Evolutionary conservation across 2,329 filamentous ascomycete species (phyloP).

Genomic region (Aspergillus sp.): DNA sequence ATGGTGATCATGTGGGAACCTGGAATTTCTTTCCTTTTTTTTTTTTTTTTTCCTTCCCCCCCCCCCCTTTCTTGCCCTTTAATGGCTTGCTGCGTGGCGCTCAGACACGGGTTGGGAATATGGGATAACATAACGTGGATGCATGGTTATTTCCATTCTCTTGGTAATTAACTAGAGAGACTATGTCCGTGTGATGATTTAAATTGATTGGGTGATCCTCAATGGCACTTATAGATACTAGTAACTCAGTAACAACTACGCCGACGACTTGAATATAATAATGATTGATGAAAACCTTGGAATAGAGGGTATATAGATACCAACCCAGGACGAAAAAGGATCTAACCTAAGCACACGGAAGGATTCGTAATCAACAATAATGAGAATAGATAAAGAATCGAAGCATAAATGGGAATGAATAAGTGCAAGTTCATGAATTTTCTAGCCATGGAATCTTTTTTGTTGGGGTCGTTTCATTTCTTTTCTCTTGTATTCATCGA

Average conservation of each 20-base stretch:
- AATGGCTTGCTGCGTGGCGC: neutral
- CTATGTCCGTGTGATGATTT: neutral
- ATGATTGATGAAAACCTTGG: neutral
- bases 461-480: neutral
- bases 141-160: neutral
- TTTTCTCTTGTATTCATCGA: neutral
- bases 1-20: too few species aligned
- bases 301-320: slow-evolving; percentile 14
- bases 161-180: neutral
- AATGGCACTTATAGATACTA: neutral
- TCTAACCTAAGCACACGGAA: neutral
- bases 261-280: neutral
- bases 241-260: neutral
- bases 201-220: neutral
- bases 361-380: neutral
- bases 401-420: neutral
- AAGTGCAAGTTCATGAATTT: slow-evolving; percentile 5
- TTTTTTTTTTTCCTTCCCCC: too few species aligned
- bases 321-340: neutral
- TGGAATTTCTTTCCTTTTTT: too few species aligned
- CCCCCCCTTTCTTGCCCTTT: too few species aligned
- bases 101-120: neutral
- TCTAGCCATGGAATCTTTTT: slow-evolving; percentile 1
- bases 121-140: neutral
- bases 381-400: neutral